phyloP scores from a whole-genome alignment of 305 asterid species.

The Plantago coronopus region DNA sequence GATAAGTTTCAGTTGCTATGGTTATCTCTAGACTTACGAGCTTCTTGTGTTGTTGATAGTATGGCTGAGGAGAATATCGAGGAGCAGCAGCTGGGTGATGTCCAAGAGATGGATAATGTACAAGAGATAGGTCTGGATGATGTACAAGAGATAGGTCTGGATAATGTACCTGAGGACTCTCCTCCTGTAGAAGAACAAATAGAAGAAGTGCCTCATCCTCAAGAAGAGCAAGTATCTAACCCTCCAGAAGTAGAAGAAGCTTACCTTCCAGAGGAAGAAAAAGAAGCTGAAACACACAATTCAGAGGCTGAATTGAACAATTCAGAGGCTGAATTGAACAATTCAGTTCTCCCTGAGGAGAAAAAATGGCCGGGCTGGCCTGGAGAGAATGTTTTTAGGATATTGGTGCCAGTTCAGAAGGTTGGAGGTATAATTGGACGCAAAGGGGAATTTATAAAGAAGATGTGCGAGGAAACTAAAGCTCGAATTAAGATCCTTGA shows the following conservation, averaged over 20 bases:
- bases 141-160: constrained; percentile 30
- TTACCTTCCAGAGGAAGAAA: constrained; percentile 28
- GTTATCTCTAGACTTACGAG: not conserved
- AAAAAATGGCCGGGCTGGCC: constrained; percentile 95
- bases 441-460: constrained; percentile 68
- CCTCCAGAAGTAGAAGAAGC: constrained; percentile 28
- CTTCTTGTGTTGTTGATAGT: constrained; percentile 24
- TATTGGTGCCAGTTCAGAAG: constrained; percentile 67
- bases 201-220: constrained; percentile 1
- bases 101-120: constrained; percentile 25
- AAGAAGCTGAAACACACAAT: constrained; percentile 21
- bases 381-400: constrained; percentile 80
- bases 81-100: constrained; percentile 28
- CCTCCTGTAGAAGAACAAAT: constrained; percentile 24
- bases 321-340: constrained; percentile 25
- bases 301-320: constrained; percentile 11
- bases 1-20: constrained; percentile 5
- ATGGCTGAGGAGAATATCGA: constrained; percentile 55
- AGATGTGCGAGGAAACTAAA: constrained; percentile 55
- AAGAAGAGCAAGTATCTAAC: constrained; percentile 23
- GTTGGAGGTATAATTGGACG: constrained; percentile 86
- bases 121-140: constrained; percentile 25
- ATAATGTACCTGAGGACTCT: constrained; percentile 20
- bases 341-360: too few species aligned
- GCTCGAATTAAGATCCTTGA: constrained; percentile 69